Conservation (phyloP, 192 early-diverging fungal genomes). For the Entomortierella beljakovae region DNA sequence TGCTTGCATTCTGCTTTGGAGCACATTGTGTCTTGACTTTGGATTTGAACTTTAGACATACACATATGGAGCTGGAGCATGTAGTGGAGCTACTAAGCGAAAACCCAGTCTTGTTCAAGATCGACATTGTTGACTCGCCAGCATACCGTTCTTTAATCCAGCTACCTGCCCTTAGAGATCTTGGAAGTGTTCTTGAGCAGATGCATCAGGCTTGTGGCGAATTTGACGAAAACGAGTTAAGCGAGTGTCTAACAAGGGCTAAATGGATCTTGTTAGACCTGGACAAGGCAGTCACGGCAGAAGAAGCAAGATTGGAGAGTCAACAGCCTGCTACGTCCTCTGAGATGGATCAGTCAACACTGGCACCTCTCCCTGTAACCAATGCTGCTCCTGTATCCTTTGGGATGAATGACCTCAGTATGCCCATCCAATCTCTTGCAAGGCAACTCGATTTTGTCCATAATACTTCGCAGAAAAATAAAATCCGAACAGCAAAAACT, state of each 20-base stretch:
- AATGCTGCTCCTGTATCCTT: not conserved
- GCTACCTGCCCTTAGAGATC: conserved; percentile 29
- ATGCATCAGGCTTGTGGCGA: conserved; percentile 30
- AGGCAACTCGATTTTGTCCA: conserved; percentile 8
- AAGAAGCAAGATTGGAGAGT: conserved; percentile 14
- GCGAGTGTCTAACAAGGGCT: not conserved
- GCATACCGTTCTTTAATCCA: conserved; percentile 43
- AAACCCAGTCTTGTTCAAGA: conserved; percentile 38
- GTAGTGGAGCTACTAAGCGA: conserved; percentile 36
- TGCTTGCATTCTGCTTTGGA: conserved; percentile 50
- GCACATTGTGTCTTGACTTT: conserved; percentile 38
- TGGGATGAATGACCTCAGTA: not conserved
- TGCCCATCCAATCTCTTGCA: conserved; percentile 23
- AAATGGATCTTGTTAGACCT: conserved; percentile 1
- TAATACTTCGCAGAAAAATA: not conserved
- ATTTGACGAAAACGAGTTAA: conserved; percentile 22
- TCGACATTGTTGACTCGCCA: conserved; percentile 44
- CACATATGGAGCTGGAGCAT: conserved; percentile 51
- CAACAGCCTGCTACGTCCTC: not conserved
- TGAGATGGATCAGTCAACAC: not conserved
- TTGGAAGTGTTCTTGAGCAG: conserved; percentile 20
- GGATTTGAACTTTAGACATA: conserved; percentile 41
- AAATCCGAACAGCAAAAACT: conserved; percentile 25
- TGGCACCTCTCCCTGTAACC: no score
- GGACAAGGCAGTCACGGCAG: conserved; percentile 1